Evolutionary conservation across 148 eudicot species (phyloP), one percentile per base, ranked within the genome.

Genomic region (Rhododendron molle): DNA sequence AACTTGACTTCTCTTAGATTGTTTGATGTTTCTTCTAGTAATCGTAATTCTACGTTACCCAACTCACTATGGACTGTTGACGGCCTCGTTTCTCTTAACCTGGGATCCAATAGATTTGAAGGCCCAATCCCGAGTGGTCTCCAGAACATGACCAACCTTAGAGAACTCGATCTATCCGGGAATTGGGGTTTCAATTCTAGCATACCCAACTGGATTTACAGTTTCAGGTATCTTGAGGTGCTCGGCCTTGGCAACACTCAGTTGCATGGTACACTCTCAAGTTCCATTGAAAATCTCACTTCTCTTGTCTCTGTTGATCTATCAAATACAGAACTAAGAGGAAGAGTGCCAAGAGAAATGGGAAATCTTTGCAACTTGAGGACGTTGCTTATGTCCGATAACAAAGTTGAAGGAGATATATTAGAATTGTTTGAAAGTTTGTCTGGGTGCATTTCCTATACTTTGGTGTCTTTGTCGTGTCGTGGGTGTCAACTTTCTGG

Each of bases 271-370:
- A 44, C 49, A 44, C 49, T 85, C 47, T 80, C 83, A 9, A 26
- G 26, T 80, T 28, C 93, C 95, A 8, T 78, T n/a, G 81, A 15
- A 74, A 86, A 86, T 44, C 44, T 86, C 2, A 82, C 73, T 30
- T 32, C 67, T 80, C 13, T 34, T 54, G 26, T 54, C 6, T 1
- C 15, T 32, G 15, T 52, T 18, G 26, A 81, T 10, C 7, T 81
- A 7, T 0, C 0, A 0, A 1, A 5, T 14, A 56, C 5, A 0
- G 0, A 56, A 18, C 7, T 81, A 7, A 4, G 9, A 20, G 69
- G 44, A 10, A 8, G 69, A 34, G 26, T 56, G 1, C 69, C 83
- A 5, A 10, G 28, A 23, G 50, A 11, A 32, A 40, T 87, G 72
- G 83, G 52, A 34, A 78, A 69, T 2, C 74, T 84, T 47, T 83